These are phyloP conservation scores for Yamadazyma aaseri DNA, from an alignment of 1,139 yeast genomes.

Conservation along the genomic window DNA sequence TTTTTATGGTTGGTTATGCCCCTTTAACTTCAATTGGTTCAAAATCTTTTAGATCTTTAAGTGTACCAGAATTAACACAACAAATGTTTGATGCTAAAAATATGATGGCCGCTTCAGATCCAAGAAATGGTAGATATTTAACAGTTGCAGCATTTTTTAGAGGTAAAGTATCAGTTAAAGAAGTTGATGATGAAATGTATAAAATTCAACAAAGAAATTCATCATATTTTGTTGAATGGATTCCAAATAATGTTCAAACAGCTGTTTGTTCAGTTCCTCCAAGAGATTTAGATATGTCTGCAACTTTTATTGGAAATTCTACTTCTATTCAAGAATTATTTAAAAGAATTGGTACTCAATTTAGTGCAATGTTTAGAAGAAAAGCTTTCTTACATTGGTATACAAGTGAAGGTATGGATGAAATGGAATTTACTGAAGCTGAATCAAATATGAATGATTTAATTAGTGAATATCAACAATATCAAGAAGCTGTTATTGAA, in stretches of 20 bases:
- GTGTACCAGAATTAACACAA: constrained; percentile 89
- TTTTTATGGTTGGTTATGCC: constrained; percentile 93
- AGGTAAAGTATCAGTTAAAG: constrained; percentile 88
- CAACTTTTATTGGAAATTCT: constrained; percentile 89
- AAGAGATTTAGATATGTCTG: constrained; percentile 80
- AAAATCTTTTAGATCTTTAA: constrained; percentile 76
- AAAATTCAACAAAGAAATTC: constrained; percentile 81
- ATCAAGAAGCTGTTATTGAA: constrained; percentile 78
- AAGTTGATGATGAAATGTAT: constrained; percentile 91
- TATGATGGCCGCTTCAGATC: constrained; percentile 96
- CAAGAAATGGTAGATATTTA: constrained; percentile 84
- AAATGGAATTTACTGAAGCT: constrained; percentile 89
- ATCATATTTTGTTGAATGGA: constrained; percentile 90
- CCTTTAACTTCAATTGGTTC: constrained; percentile 82
- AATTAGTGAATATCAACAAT: constrained; percentile 88
- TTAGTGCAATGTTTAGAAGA: constrained; percentile 89
- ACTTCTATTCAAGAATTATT: constrained; percentile 90
- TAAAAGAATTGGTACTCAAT: constrained; percentile 86
- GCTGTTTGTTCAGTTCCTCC: constrained; percentile 93
- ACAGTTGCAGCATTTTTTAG: constrained; percentile 95
- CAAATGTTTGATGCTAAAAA: constrained; percentile 90
- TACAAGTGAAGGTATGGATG: constrained; percentile 94
- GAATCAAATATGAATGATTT: constrained; percentile 80
- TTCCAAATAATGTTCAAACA: constrained; percentile 93
- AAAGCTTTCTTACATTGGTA: constrained; percentile 97